Percentiles rank a stretch among this genome's conserved stretches.
Evolutionary conservation across 768 basidiomycete species (phyloP).

Genomic region (Mycena polygramma): DNA sequence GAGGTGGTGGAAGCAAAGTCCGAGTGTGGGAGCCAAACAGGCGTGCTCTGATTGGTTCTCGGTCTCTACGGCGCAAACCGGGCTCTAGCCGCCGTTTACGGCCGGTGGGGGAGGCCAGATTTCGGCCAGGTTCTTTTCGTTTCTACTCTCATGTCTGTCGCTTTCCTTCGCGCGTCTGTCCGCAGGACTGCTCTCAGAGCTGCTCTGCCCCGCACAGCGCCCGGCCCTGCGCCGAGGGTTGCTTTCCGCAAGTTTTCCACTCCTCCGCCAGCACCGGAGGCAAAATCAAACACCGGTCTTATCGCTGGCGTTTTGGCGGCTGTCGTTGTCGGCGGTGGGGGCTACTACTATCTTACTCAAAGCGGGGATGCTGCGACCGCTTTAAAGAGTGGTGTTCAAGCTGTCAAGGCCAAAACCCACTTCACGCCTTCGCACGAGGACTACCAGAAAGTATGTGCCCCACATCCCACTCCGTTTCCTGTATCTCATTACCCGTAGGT

Average conservation of each 20-base stretch:
- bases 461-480: background rate
- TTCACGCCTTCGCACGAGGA: conserved; percentile 86
- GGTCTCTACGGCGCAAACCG: too few relatives aligned
- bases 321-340: conserved; percentile 69
- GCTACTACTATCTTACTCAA: conserved; percentile 70
- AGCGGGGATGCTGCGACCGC: conserved; percentile 66
- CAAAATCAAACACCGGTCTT: conserved; percentile 69
- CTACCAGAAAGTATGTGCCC: conserved; percentile 78
- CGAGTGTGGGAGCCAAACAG: background rate
- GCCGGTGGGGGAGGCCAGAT: background rate
- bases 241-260: conserved; percentile 73
- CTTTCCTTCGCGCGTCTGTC: conserved; percentile 63
- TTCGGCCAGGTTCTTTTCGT: conserved; percentile 16
- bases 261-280: conserved; percentile 56
- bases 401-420: conserved; percentile 73
- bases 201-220: conserved; percentile 43
- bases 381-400: conserved; percentile 72
- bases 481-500: conserved; percentile 62
- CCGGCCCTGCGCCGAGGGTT: conserved; percentile 51
- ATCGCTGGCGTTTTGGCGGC: conserved; percentile 74
- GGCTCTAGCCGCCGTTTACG: too few relatives aligned
- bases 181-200: conserved; percentile 58
- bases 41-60: conserved; percentile 1
- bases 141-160: conserved; percentile 42
- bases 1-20: background rate